Percentiles rank a stretch among this genome's conserved stretches.
phyloP scores from a whole-genome alignment of 352 stramenopile species.

The Pythium chondricola region DNA sequence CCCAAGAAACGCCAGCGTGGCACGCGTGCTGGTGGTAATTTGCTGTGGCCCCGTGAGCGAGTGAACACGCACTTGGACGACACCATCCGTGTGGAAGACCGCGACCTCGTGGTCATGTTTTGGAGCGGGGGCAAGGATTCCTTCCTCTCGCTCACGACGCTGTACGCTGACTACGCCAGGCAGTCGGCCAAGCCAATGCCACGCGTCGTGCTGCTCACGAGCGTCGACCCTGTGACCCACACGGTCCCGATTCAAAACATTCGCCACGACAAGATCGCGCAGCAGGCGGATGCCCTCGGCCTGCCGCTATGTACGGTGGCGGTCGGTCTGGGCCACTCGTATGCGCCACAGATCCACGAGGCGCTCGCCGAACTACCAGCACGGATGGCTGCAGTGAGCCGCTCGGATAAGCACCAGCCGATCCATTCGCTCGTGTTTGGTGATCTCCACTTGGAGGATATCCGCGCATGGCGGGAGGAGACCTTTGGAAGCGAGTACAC shows the following conservation, averaged over 20 bases:
- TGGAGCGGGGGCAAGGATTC: conserved; percentile 89
- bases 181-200: conserved; percentile 25
- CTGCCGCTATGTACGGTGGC: conserved; percentile 74
- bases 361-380: conserved; percentile 26
- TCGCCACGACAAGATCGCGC: conserved; percentile 52
- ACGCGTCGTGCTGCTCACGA: conserved; percentile 79
- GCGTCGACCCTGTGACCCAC: conserved; percentile 68
- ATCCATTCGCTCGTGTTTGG: conserved; percentile 73
- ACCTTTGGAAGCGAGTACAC: conserved; percentile 42
- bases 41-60: conserved; percentile 22
- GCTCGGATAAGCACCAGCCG: conserved; percentile 6
- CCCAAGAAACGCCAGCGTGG: conserved; percentile 25
- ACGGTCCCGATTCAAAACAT: conserved; percentile 85
- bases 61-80: conserved; percentile 12
- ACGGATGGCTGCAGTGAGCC: conserved; percentile 11
- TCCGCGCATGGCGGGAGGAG: conserved; percentile 73
- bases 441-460: conserved; percentile 86
- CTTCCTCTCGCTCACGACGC: conserved; percentile 58
- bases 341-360: conserved; percentile 21
- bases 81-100: background rate
- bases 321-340: conserved; percentile 33
- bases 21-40: conserved; percentile 16
- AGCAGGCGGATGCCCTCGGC: conserved; percentile 65
- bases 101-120: conserved; percentile 76
- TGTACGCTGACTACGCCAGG: conserved; percentile 29